Percentiles rank a stretch among this genome's conserved stretches.
phyloP scores from a whole-genome alignment of 352 stramenopile genomes.

The Globisporangium radiosum region DNA sequence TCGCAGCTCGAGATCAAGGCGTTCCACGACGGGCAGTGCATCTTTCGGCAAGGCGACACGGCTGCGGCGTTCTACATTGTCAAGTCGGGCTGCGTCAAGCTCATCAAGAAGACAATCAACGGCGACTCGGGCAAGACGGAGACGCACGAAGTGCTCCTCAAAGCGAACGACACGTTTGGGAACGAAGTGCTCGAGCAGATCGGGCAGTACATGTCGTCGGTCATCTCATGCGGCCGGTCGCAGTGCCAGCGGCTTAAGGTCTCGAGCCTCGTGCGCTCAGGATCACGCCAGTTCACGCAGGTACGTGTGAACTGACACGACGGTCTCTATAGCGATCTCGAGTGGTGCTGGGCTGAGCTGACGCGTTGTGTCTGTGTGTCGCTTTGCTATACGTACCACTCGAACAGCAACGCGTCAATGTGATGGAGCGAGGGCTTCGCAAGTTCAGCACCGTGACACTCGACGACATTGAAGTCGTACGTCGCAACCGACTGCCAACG shows the following conservation, averaged over 20 bases:
- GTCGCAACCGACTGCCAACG: not conserved
- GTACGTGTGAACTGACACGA: constrained; percentile 9
- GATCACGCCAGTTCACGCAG: constrained; percentile 56
- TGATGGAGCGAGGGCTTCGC: constrained; percentile 30
- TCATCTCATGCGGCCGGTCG: constrained; percentile 52
- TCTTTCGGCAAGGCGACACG: constrained; percentile 44
- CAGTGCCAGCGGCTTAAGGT: constrained; percentile 63
- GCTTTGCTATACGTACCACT: constrained; percentile 1
- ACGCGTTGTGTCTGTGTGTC: not conserved
- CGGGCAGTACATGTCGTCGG: constrained; percentile 43
- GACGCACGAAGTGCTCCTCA: constrained; percentile 44
- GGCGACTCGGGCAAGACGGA: constrained; percentile 25
- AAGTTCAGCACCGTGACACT: constrained; percentile 51
- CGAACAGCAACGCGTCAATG: constrained; percentile 34
- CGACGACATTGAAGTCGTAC: constrained; percentile 62
- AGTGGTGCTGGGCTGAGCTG: not conserved
- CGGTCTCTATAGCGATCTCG: not conserved
- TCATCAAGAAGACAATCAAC: constrained; percentile 40
- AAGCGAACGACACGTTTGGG: constrained; percentile 73
- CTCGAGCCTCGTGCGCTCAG: constrained; percentile 38
- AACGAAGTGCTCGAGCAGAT: constrained; percentile 51
- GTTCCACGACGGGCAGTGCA: constrained; percentile 60
- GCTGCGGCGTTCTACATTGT: constrained; percentile 72
- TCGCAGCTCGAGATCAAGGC: constrained; percentile 75
- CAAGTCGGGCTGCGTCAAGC: constrained; percentile 67